Evolutionary conservation across 352 stramenopile species (phyloP), one percentile per base, ranked within the genome.

Genomic region (Phytopythium sindhum): DNA sequence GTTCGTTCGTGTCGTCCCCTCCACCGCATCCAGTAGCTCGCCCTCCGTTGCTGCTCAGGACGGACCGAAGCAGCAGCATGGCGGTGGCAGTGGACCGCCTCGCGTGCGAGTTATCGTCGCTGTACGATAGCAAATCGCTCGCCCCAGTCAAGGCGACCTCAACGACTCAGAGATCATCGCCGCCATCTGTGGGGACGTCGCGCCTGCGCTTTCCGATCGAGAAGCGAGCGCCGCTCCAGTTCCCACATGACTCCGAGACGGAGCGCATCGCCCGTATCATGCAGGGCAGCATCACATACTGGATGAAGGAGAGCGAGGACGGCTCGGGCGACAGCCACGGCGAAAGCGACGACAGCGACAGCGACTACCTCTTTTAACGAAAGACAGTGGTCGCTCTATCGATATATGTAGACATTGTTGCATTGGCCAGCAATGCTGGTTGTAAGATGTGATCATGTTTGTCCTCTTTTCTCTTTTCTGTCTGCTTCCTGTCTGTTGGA

Each of bases 201-300:
- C 54, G 21, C 7, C n/a, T 33, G 23, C 54, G 54, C 8, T 50
- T 60, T 7, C 33, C 23, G 23, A 9, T 4, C 14, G 35, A 60
- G 14, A 60, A 48, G 1, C 54, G 33, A 19, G 12, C 9, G 52
- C 5, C 44, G 17, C 60, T 23, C 24, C 33, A 74, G 14, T 82
- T 78, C 48, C 23, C 57, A 0, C 48, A 65, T 12, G 78, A 92
- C 67, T 86, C 79, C 8, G 83, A 92, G 61, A 92, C 83, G 0
- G 84, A 92, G 55, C 80, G 84, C 29, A 92, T 92, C n/a, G 84
- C 84, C 42, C 69, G 81, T 21, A 92, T 92, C 57, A 92, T 92
- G 83, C 81, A 92, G 57, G 78, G 81, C 39, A 92, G 69, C 24
- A 60, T 90, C 61, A 72, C 74, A 1, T 86, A 88, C 52, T 90